Evolutionary conservation across 192 early-diverging fungal species (phyloP).

Genomic region (Rhizophlyctis rosea): DNA sequence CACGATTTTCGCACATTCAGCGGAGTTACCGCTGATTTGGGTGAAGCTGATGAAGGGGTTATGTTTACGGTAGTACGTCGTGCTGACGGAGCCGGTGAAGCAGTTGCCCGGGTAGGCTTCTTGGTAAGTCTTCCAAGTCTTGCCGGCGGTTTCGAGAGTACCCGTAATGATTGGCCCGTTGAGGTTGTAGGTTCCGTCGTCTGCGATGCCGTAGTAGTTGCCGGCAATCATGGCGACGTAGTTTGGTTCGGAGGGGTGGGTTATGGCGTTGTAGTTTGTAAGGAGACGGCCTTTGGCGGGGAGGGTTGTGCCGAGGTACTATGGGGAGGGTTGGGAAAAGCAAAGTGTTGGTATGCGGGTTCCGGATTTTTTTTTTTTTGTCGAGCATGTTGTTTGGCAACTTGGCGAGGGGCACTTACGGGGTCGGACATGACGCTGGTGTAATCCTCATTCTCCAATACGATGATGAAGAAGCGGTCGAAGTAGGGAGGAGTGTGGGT

Average conservation of each 20-base stretch:
- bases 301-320: neutral
- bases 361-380: too few relatives aligned
- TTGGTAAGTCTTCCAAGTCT: conserved; percentile 64
- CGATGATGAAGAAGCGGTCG: too few relatives aligned
- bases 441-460: conserved; percentile 39
- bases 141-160: conserved; percentile 49
- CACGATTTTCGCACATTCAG: conserved; percentile 65
- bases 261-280: conserved; percentile 53
- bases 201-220: too few relatives aligned
- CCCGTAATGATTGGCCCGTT: conserved; percentile 42
- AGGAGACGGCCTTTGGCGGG: conserved; percentile 34
- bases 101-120: conserved; percentile 60
- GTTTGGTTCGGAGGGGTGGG: conserved; percentile 71
- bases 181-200: conserved; percentile 46
- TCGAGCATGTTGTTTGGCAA: too few relatives aligned
- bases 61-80: conserved; percentile 57
- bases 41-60: conserved; percentile 65
- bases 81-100: conserved; percentile 28
- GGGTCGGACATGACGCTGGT: conserved; percentile 22
- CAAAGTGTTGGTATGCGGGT: too few relatives aligned
- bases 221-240: conserved; percentile 58
- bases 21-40: conserved; percentile 48
- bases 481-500: too few relatives aligned
- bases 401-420: too few relatives aligned
- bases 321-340: too few relatives aligned